Percentiles rank a stretch among this genome's conserved stretches.
Conservation (phyloP, 192 early-diverging fungal species). For the Backusella morwellensis region DNA sequence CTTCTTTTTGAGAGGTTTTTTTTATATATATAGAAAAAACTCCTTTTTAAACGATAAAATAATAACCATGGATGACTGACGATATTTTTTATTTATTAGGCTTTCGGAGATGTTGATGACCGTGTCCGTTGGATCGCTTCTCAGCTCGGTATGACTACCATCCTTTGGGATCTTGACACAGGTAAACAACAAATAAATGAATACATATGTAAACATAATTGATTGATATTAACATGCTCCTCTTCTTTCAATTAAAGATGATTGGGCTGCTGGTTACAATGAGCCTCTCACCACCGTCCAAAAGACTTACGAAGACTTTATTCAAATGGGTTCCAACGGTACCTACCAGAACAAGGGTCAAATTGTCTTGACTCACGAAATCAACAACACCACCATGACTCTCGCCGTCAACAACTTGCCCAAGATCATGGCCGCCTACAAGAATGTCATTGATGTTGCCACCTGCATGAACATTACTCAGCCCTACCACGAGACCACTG, state of each 20-base stretch:
- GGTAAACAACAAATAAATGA: too few species aligned
- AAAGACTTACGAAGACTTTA: constrained; percentile 29
- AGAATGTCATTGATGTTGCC: constrained; percentile 34
- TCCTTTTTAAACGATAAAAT: neutral
- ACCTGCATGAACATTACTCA: constrained; percentile 40
- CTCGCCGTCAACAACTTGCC: constrained; percentile 28
- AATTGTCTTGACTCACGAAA: constrained; percentile 39
- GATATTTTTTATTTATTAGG: constrained; percentile 12
- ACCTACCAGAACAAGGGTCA: constrained; percentile 27
- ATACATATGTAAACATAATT: too few species aligned
- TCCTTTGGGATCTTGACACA: constrained; percentile 56
- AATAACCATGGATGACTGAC: neutral
- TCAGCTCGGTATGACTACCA: constrained; percentile 48
- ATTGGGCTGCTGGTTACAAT: constrained; percentile 37
- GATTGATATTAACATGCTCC: too few species aligned
- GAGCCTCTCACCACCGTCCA: constrained; percentile 20
- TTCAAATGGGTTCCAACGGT: constrained; percentile 31
- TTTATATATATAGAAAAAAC: neutral
- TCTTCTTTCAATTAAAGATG: constrained; percentile 17
- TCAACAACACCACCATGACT: constrained; percentile 36
- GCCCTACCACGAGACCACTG: constrained; percentile 30
- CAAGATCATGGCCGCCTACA: constrained; percentile 30
- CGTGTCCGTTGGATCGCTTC: constrained; percentile 50
- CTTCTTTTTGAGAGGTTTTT: neutral
- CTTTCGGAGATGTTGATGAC: constrained; percentile 49